A percentile compares a stretch with the other conserved stretches of the same genome.
These are phyloP conservation scores for Dichotomocladium elegans DNA, from an alignment of 371 early-diverging fungal species.

Conservation along the genomic window DNA sequence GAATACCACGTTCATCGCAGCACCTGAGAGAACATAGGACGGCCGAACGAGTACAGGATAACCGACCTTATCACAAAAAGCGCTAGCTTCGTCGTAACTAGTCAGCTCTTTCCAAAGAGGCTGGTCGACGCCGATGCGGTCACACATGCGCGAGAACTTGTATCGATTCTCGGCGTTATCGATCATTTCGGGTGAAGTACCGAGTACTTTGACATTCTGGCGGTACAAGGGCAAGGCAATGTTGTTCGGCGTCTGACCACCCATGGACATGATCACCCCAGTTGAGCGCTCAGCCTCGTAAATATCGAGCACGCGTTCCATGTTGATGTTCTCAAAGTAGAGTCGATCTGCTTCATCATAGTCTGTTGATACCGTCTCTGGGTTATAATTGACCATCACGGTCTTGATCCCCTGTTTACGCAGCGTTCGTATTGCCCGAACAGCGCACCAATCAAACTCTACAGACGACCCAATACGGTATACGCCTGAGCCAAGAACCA, in stretches of 20 bases:
- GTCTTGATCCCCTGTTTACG: constrained; percentile 81
- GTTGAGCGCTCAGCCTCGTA: constrained; percentile 81
- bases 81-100: constrained; percentile 74
- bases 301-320: constrained; percentile 92
- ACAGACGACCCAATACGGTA: constrained; percentile 96
- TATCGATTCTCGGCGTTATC: constrained; percentile 93
- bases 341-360: constrained; percentile 94
- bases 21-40: constrained; percentile 93
- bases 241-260: constrained; percentile 96
- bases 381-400: constrained; percentile 96
- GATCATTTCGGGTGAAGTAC: constrained; percentile 92
- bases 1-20: constrained; percentile 94
- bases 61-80: constrained; percentile 81
- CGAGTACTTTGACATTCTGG: constrained; percentile 84
- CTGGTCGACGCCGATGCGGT: constrained; percentile 93
- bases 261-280: constrained; percentile 90
- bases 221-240: constrained; percentile 86
- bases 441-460: constrained; percentile 98
- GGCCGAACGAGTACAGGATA: constrained; percentile 95
- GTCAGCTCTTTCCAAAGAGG: constrained; percentile 93
- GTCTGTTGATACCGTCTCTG: constrained; percentile 96
- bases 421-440: constrained; percentile 86
- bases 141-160: constrained; percentile 93
- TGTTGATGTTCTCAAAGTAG: constrained; percentile 89
- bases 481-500: constrained; percentile 95